Percentiles rank a stretch among this genome's conserved stretches.
Evolutionary conservation across 495 filamentous ascomycete species (phyloP).

Genomic region (Trichoderma parareesei): DNA sequence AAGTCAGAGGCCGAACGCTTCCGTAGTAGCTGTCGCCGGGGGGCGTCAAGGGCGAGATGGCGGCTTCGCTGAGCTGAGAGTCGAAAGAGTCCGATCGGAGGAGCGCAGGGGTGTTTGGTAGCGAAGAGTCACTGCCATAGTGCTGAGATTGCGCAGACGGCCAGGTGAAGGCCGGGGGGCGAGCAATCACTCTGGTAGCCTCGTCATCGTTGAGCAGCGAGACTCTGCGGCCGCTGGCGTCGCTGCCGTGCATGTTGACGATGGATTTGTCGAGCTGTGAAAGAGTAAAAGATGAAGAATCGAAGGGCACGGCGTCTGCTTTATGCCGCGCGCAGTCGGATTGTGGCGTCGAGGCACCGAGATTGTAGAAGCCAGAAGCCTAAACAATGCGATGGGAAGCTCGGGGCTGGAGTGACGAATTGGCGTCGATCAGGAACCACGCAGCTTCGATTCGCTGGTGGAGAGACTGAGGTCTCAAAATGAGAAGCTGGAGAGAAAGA

Average conservation of each 20-base stretch:
- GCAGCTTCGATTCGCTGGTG: neutral
- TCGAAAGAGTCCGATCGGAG: conserved; percentile 47
- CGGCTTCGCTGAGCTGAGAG: conserved; percentile 42
- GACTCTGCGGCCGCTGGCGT: conserved; percentile 42
- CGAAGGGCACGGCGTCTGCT: too few species aligned
- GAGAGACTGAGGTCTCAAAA: too few species aligned
- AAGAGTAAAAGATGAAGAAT: neutral
- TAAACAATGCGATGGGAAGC: too few species aligned
- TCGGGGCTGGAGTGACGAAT: neutral
- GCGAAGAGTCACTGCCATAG: conserved; percentile 27
- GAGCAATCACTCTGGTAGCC: too few species aligned
- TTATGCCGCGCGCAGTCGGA: neutral
- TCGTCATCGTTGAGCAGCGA: conserved; percentile 48
- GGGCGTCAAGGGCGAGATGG: conserved; percentile 41
- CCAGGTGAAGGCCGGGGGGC: too few species aligned
- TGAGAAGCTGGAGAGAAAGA: too few species aligned
- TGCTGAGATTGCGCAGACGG: conserved; percentile 3
- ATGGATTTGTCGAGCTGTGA: neutral
- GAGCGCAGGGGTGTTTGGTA: conserved; percentile 40
- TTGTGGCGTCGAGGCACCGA: neutral
- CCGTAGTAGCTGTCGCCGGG: conserved; percentile 27
- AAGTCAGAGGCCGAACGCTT: conserved; percentile 14
- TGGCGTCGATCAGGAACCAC: neutral
- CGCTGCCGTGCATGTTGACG: conserved; percentile 36
- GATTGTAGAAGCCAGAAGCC: neutral